A percentile compares a stretch with the other conserved stretches of the same genome.
Conservation (phyloP, 225 moss, liverwort and hornwort species). For the Thuidium tamariscinum region DNA sequence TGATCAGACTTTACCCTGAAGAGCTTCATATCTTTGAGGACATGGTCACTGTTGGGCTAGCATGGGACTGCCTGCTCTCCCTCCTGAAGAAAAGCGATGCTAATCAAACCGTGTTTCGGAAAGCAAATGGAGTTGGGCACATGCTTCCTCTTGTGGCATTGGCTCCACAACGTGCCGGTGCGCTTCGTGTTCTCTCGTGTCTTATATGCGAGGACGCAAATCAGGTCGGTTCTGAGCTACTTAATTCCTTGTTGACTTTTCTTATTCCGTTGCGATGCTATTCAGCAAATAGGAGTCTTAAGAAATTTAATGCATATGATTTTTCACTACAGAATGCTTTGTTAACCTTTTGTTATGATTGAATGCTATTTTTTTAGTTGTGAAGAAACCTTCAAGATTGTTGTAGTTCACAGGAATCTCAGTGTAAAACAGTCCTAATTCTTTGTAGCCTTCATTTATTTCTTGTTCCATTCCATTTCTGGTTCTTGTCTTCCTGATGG, state of each 20-base stretch:
- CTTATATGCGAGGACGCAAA: constrained; percentile 70
- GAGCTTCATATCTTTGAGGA: constrained; percentile 66
- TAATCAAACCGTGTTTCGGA: constrained; percentile 69
- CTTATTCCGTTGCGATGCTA: background rate
- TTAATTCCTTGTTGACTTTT: background rate
- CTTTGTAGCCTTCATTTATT: background rate
- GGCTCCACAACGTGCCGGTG: constrained; percentile 58
- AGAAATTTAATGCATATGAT: background rate
- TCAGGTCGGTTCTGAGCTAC: constrained; percentile 32
- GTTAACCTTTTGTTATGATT: background rate
- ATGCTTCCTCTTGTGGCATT: constrained; percentile 56
- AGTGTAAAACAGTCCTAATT: background rate
- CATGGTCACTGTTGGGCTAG: constrained; percentile 37
- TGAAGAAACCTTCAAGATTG: background rate
- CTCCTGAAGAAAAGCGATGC: constrained; percentile 63
- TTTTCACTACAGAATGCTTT: background rate
- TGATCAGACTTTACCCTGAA: background rate
- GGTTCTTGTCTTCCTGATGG: background rate
- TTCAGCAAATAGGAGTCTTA: background rate
- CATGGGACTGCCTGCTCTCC: constrained; percentile 72
- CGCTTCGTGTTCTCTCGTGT: constrained; percentile 62
- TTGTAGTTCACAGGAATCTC: background rate
- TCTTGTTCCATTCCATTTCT: background rate
- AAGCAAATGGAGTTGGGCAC: constrained; percentile 51
- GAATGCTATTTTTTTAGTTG: background rate